These are phyloP conservation scores for Choiromyces venosus DNA, from an alignment of 495 filamentous ascomycete genomes.

Conservation along the genomic window DNA sequence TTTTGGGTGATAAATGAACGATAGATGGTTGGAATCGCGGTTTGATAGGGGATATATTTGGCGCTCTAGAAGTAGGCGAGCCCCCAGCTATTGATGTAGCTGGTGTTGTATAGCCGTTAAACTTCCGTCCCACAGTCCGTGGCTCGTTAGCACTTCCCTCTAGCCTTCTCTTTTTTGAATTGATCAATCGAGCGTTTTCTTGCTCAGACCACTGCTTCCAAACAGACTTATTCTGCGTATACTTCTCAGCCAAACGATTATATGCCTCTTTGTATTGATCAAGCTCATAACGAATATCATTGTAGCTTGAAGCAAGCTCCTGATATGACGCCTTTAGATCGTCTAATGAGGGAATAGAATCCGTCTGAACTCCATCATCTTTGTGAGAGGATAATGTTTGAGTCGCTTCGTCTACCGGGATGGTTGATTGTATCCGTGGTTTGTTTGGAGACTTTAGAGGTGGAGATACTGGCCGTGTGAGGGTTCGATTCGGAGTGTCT, in stretches of 20 bases:
- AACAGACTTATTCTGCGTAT: conserved; percentile 36
- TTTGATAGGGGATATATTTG: conserved; percentile 23
- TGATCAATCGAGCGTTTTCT: conserved; percentile 25
- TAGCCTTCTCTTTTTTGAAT: conserved; percentile 26
- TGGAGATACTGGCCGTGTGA: conserved; percentile 18
- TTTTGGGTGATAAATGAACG: conserved; percentile 6
- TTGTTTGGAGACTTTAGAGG: conserved; percentile 10
- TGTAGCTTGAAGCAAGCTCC: conserved; percentile 26
- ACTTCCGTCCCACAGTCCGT: conserved; percentile 1
- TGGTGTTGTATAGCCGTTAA: conserved; percentile 23
- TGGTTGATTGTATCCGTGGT: background rate
- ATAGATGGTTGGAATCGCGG: conserved; percentile 11
- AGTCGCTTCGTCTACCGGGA: background rate
- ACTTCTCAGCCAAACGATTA: conserved; percentile 28
- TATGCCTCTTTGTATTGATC: conserved; percentile 37
- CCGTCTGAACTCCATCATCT: conserved; percentile 22
- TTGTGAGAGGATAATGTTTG: conserved; percentile 14
- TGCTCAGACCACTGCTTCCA: conserved; percentile 36
- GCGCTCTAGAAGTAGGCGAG: conserved; percentile 11
- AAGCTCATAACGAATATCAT: conserved; percentile 21
- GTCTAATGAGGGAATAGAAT: background rate
- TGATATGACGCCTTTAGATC: conserved; percentile 22
- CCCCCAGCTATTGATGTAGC: conserved; percentile 11
- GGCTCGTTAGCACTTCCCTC: conserved; percentile 6
- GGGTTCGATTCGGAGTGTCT: background rate